These are phyloP conservation scores for Coniferiporia weirii DNA, from an alignment of 1,284 basidiomycete genomes.

Conservation along the genomic window DNA sequence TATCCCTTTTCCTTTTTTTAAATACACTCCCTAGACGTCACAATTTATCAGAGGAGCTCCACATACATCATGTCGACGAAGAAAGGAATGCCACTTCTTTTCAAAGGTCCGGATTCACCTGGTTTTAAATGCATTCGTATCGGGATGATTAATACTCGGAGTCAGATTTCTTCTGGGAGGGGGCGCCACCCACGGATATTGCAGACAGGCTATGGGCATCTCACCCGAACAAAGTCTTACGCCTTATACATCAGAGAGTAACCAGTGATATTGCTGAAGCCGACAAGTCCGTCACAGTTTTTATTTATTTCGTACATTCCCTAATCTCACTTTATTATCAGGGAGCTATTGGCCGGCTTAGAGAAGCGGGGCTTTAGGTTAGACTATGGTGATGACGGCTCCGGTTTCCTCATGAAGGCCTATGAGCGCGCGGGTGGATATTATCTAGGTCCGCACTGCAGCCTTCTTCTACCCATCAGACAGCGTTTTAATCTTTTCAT, in stretches of 20 bases:
- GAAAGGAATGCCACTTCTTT: slow-evolving; percentile 36
- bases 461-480: not conserved
- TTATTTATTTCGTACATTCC: slow-evolving; percentile 3
- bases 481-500: not conserved
- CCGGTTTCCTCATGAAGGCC: slow-evolving; percentile 44
- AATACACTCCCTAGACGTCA: slow-evolving; percentile 37
- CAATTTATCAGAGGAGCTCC: slow-evolving; percentile 57
- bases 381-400: slow-evolving; percentile 48
- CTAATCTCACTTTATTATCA: slow-evolving; percentile 23
- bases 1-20: not conserved
- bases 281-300: slow-evolving; percentile 41
- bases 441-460: slow-evolving; percentile 33
- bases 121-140: not conserved
- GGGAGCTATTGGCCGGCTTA: slow-evolving; percentile 52
- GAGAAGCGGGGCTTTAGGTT: slow-evolving; percentile 54
- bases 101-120: slow-evolving; percentile 24
- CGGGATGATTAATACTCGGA: not conserved
- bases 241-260: slow-evolving; percentile 42
- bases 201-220: slow-evolving; percentile 47
- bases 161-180: slow-evolving; percentile 47
- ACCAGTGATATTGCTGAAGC: slow-evolving; percentile 44
- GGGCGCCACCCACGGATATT: slow-evolving; percentile 41
- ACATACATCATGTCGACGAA: slow-evolving; percentile 57
- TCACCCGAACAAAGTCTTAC: slow-evolving; percentile 34
- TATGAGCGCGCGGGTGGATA: slow-evolving; percentile 36